A percentile compares a stretch with the other conserved stretches of the same genome.
These are phyloP conservation scores for Candida ovalis DNA, from an alignment of 805 yeast species.

Conservation along the genomic window DNA sequence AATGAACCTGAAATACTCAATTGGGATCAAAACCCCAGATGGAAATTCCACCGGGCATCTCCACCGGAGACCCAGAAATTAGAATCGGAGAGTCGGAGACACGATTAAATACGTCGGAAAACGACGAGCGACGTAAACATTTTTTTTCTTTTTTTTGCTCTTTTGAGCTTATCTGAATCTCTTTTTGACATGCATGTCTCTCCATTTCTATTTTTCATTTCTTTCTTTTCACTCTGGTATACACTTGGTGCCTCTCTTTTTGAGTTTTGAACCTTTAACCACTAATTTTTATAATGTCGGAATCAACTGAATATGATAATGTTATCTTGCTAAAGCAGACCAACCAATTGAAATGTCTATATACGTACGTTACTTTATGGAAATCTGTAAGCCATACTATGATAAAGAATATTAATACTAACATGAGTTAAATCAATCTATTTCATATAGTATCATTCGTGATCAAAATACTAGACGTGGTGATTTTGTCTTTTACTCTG, in stretches of 20 bases:
- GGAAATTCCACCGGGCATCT: no score
- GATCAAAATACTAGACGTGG: slow-evolving; percentile 76
- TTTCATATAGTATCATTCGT: slow-evolving; percentile 75
- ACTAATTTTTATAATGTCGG: slow-evolving; percentile 8
- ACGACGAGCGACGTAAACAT: not conserved
- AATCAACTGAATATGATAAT: slow-evolving; percentile 34
- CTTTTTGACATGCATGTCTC: not conserved
- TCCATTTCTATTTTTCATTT: not conserved
- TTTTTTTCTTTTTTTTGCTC: not conserved
- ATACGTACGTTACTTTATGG: slow-evolving; percentile 43
- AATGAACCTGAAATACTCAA: no score
- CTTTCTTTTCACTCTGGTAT: not conserved
- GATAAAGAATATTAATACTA: not conserved
- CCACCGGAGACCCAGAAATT: not conserved
- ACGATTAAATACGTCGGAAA: not conserved
- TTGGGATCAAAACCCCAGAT: no score
- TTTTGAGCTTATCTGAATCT: not conserved
- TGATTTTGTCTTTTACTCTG: slow-evolving; percentile 93
- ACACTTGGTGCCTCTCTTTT: not conserved
- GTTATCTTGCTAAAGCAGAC: slow-evolving; percentile 79
- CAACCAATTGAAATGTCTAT: slow-evolving; percentile 82
- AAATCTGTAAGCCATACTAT: not conserved
- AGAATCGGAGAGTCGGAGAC: no score
- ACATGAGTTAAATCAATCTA: not conserved
- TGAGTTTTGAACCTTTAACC: no score